These are phyloP conservation scores for Microbotryum violaceum DNA, from an alignment of 1,284 basidiomycete genomes.

Conservation along the genomic window DNA sequence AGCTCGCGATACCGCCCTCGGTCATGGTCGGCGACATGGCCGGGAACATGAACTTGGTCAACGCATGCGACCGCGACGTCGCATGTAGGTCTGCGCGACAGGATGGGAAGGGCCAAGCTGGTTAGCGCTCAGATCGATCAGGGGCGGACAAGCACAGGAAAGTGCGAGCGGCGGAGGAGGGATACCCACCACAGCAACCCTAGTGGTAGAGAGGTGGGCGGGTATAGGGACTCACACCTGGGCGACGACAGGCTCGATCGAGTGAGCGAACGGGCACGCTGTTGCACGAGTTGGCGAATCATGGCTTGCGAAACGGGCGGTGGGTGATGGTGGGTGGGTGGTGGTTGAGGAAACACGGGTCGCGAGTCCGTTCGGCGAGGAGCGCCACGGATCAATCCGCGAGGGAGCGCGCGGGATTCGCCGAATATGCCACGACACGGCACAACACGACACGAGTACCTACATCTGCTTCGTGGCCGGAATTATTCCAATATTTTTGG, in stretches of 20 bases:
- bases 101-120: not conserved
- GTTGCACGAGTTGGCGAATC: conserved; percentile 19
- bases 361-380: no score
- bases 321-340: no score
- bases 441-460: no score
- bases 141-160: not conserved
- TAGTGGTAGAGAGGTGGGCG: no score
- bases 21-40: conserved; percentile 99
- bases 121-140: not conserved
- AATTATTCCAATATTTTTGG: no score
- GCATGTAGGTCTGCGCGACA: conserved; percentile 61
- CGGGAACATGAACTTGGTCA: conserved; percentile 91
- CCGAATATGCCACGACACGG: no score
- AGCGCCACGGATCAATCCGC: no score
- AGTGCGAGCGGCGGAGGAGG: not conserved
- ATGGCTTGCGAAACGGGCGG: not conserved
- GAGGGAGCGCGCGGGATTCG: no score
- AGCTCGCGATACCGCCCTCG: conserved; percentile 92
- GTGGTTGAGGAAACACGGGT: no score
- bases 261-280: conserved; percentile 18
- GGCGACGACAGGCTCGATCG: conserved; percentile 6
- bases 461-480: no score
- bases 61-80: conserved; percentile 66
- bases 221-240: conserved; percentile 6
- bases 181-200: no score